phyloP scores from a whole-genome alignment of 805 yeast species.

The Wickerhamomyces bisporus region DNA sequence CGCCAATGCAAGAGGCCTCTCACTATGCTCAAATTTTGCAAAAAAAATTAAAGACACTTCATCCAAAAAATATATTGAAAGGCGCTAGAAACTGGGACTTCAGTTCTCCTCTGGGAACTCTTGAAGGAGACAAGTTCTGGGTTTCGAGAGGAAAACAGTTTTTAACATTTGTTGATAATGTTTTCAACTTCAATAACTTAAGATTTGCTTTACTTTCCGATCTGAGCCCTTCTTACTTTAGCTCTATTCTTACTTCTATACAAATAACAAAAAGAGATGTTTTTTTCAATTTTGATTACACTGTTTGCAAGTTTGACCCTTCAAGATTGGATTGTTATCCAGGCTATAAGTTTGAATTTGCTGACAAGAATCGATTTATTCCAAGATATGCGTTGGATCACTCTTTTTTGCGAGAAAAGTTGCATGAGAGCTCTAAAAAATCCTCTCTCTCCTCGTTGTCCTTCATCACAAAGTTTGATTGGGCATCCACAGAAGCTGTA shows the following conservation, averaged over 20 bases:
- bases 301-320: constrained; percentile 11
- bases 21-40: constrained; percentile 36
- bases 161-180: constrained; percentile 25
- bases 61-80: constrained; percentile 37
- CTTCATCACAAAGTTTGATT: constrained; percentile 27
- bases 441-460: constrained; percentile 29
- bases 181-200: constrained; percentile 28
- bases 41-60: constrained; percentile 25
- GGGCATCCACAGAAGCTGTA: constrained; percentile 28
- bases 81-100: constrained; percentile 30
- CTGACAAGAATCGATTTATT: constrained; percentile 30
- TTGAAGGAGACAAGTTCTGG: constrained; percentile 39
- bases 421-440: constrained; percentile 21
- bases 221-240: not conserved
- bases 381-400: constrained; percentile 30
- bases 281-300: constrained; percentile 41
- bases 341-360: constrained; percentile 1
- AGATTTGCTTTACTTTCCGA: constrained; percentile 32
- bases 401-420: constrained; percentile 15
- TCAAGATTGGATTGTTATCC: not conserved
- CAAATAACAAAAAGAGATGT: not conserved
- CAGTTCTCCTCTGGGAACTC: constrained; percentile 21
- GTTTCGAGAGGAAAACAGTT: constrained; percentile 31
- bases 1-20: constrained; percentile 47
- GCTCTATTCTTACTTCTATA: not conserved